A percentile compares a stretch with the other conserved stretches of the same genome.
Evolutionary conservation across 2,329 filamentous ascomycete species (phyloP).

Genomic region (Diaporthe sp.): DNA sequence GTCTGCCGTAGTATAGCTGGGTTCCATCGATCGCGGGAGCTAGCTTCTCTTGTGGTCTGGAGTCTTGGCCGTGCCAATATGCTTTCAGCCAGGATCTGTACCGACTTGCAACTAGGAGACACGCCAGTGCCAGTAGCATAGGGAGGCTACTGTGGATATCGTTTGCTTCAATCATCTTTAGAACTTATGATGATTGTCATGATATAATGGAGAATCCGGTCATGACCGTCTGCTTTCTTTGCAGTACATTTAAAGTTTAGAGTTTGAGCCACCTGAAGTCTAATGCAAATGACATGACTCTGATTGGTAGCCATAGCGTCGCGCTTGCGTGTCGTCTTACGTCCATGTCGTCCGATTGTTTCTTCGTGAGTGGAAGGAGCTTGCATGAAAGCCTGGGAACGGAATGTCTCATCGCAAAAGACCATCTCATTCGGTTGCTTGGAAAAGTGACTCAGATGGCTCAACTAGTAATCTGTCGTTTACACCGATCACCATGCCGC

Average conservation of each 20-base stretch:
- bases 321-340: neutral
- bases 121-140: conserved; percentile 9
- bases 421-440: neutral
- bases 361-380: neutral
- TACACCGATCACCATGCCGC: too few relatives aligned
- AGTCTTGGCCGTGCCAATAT: neutral
- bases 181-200: neutral
- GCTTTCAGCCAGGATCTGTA: neutral
- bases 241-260: conserved; percentile 6
- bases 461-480: neutral
- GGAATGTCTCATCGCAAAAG: neutral
- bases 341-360: neutral
- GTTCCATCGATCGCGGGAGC: conserved; percentile 17
- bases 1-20: conserved; percentile 30
- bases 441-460: neutral
- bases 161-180: conserved; percentile 2
- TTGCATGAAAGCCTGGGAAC: neutral
- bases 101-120: conserved; percentile 11
- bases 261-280: conserved; percentile 1
- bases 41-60: neutral
- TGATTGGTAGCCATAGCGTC: conserved; percentile 5
- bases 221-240: neutral
- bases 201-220: neutral
- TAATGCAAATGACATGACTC: neutral
- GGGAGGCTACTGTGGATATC: neutral